Conservation (phyloP, 345 rosid genomes). For the Citrus australasica region DNA sequence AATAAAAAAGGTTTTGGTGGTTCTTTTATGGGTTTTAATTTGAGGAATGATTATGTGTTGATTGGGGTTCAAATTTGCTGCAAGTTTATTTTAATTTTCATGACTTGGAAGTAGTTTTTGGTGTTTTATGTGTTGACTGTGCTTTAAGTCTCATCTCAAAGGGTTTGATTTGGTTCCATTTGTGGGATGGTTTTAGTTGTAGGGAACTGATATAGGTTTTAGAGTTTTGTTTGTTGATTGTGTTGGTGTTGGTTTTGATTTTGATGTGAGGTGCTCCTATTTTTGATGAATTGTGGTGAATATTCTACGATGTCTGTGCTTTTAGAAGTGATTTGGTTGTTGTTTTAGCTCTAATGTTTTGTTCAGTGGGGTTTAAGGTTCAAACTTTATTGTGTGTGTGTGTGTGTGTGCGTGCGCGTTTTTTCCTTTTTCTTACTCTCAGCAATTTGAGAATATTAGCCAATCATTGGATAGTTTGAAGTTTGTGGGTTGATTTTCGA, state of each 20-base stretch:
- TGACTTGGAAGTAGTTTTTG: slow-evolving; percentile 5
- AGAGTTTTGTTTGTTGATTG: not conserved
- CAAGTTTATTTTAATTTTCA: slow-evolving; percentile 5
- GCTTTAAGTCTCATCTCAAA: not conserved
- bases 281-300: not conserved
- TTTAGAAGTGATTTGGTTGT: not conserved
- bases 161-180: not conserved
- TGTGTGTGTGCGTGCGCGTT: too few species aligned
- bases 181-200: slow-evolving; percentile 7
- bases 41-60: not conserved
- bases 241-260: not conserved
- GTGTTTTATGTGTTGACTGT: not conserved
- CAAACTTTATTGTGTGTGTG: not conserved
- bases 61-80: not conserved
- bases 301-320: not conserved
- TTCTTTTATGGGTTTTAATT: slow-evolving; percentile 4
- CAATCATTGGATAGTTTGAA: not conserved
- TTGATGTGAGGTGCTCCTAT: not conserved
- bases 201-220: not conserved
- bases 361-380: not conserved
- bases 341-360: not conserved
- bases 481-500: not conserved
- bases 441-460: not conserved
- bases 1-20: slow-evolving; percentile 2
- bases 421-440: too few species aligned